These are phyloP conservation scores for Breviolum minutum DNA, from an alignment of 73 alveolate genomes.

Conservation along the genomic window DNA sequence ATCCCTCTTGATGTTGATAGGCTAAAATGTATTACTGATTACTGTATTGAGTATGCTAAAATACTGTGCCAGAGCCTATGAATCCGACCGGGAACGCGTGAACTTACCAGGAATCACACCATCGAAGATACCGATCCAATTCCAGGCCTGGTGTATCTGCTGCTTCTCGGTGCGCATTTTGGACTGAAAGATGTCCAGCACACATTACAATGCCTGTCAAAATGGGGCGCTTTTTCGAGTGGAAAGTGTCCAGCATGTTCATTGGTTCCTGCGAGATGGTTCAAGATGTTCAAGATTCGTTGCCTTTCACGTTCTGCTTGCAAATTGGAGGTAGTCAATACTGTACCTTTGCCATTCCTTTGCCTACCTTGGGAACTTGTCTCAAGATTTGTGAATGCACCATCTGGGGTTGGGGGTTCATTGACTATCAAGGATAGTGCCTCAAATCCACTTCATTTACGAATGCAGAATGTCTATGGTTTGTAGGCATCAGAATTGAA, in stretches of 20 bases:
- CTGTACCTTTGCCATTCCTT: not conserved
- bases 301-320: too few relatives aligned
- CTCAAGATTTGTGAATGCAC: not conserved
- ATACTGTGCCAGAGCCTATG: too few relatives aligned
- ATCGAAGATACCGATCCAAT: too few relatives aligned
- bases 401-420: not conserved
- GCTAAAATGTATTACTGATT: too few relatives aligned
- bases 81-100: too few relatives aligned
- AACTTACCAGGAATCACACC: too few relatives aligned
- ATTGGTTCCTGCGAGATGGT: not conserved
- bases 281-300: too few relatives aligned
- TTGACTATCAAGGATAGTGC: not conserved
- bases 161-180: too few relatives aligned
- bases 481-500: not conserved
- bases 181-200: slow-evolving; percentile 40
- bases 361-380: not conserved
- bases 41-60: too few relatives aligned
- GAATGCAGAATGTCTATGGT: not conserved
- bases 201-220: slow-evolving; percentile 72
- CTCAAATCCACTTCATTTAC: not conserved
- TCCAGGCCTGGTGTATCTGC: too few relatives aligned
- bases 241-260: not conserved
- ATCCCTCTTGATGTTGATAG: too few relatives aligned
- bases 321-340: not conserved
- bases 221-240: not conserved